A percentile compares a stretch with the other conserved stretches of the same genome.
phyloP scores from a whole-genome alignment of 2,329 filamentous ascomycete genomes.

The Teratosphaeria destructans region DNA sequence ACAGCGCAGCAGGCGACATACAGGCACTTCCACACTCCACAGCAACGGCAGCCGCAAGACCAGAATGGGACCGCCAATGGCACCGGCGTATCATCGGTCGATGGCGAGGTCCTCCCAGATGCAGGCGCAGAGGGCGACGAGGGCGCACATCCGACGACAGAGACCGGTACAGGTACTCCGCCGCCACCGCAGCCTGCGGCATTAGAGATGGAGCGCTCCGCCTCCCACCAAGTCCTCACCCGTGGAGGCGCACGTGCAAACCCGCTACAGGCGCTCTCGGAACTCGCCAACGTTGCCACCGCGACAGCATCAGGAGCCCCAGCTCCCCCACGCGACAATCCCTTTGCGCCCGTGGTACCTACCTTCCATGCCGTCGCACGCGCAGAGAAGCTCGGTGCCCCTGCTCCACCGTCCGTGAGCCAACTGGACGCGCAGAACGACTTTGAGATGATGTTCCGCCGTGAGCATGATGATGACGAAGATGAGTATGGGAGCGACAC shows the following conservation, averaged over 20 bases:
- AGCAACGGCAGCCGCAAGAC: conserved; percentile 12
- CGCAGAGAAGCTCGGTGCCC: conserved; percentile 36
- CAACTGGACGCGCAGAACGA: conserved; percentile 38
- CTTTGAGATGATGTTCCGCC: conserved; percentile 28
- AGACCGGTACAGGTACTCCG: not conserved
- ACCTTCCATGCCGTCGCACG: conserved; percentile 37
- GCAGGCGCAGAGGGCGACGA: conserved; percentile 14
- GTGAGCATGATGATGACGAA: conserved; percentile 13
- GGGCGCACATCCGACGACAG: conserved; percentile 2
- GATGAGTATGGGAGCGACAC: not conserved
- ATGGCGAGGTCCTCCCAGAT: conserved; percentile 19
- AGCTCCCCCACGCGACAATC: conserved; percentile 22
- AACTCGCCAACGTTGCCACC: conserved; percentile 40
- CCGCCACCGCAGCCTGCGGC: conserved; percentile 8
- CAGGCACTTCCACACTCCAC: conserved; percentile 45
- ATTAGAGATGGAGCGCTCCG: conserved; percentile 50
- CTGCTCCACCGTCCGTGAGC: conserved; percentile 33
- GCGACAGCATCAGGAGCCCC: conserved; percentile 22
- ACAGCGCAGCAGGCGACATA: conserved; percentile 50
- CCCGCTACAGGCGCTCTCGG: conserved; percentile 42
- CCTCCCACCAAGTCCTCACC: conserved; percentile 46
- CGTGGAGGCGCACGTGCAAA: conserved; percentile 36
- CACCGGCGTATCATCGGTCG: conserved; percentile 20
- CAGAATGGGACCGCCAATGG: conserved; percentile 18
- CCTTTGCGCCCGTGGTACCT: conserved; percentile 36